Conservation (phyloP, 192 early-diverging fungal species). For the Kickxella alabastrina region DNA sequence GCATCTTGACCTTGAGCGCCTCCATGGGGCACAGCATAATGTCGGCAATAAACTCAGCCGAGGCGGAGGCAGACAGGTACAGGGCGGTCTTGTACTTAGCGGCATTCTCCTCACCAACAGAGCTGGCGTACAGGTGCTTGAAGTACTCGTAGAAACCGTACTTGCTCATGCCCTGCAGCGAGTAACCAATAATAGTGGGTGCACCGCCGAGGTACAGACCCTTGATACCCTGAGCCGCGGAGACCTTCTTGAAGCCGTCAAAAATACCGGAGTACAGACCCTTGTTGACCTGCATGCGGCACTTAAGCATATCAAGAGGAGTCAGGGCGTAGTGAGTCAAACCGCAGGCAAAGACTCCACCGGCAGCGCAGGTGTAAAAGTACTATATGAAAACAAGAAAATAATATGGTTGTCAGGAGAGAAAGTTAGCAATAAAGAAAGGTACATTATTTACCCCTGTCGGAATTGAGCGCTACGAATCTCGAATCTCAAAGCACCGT, state of each 20-base stretch:
- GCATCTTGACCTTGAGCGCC: conserved; percentile 83
- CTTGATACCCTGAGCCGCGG: conserved; percentile 61
- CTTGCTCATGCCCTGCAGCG: conserved; percentile 80
- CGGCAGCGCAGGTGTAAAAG: conserved; percentile 60
- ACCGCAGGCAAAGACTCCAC: conserved; percentile 64
- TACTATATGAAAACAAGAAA: no score
- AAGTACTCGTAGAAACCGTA: conserved; percentile 90
- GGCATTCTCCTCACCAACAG: conserved; percentile 67
- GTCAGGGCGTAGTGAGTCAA: conserved; percentile 63
- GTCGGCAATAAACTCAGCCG: conserved; percentile 80
- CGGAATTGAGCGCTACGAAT: no score
- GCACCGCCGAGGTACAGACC: conserved; percentile 73
- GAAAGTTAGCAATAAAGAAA: background rate
- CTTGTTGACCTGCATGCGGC: conserved; percentile 57
- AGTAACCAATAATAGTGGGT: conserved; percentile 82
- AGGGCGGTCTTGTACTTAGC: conserved; percentile 70
- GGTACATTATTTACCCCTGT: no score
- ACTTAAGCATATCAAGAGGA: conserved; percentile 57
- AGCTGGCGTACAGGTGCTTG: conserved; percentile 67
- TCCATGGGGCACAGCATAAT: conserved; percentile 80
- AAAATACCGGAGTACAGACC: conserved; percentile 51
- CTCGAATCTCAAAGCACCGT: no score
- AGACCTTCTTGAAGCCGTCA: conserved; percentile 56
- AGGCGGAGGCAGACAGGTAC: conserved; percentile 69
- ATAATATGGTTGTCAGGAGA: no score